These are phyloP conservation scores for Tolypocladium cylindrosporum DNA, from an alignment of 2,329 filamentous ascomycete genomes.

Conservation along the genomic window DNA sequence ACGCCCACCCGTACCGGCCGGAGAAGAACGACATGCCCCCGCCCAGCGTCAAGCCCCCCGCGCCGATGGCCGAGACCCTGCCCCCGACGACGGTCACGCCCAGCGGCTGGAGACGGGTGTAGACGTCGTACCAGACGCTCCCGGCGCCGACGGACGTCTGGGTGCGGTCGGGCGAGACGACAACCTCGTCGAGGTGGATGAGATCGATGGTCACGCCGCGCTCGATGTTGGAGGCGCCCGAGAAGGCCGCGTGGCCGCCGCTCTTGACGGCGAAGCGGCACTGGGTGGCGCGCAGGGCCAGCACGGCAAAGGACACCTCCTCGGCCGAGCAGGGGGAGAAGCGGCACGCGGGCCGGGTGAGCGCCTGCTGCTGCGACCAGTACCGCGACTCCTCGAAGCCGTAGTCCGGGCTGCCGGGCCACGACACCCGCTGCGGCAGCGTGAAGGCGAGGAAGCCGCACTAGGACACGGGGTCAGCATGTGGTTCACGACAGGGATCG, in stretches of 20 bases:
- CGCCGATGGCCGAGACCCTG: slow-evolving; percentile 11
- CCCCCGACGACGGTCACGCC: slow-evolving; percentile 13
- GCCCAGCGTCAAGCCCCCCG: slow-evolving; percentile 14
- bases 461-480: slow-evolving; percentile 3
- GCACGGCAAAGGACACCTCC: slow-evolving; percentile 16
- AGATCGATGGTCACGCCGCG: slow-evolving; percentile 18
- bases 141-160: slow-evolving; percentile 10
- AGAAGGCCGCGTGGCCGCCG: slow-evolving; percentile 21
- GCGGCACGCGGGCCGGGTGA: slow-evolving; percentile 10
- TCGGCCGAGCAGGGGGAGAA: slow-evolving; percentile 13
- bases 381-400: slow-evolving; percentile 10
- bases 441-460: slow-evolving; percentile 11
- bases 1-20: slow-evolving; percentile 11
- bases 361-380: slow-evolving; percentile 14
- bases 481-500: not conserved
- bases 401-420: slow-evolving; percentile 8
- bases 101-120: slow-evolving; percentile 6
- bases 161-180: slow-evolving; percentile 6
- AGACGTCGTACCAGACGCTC: slow-evolving; percentile 12
- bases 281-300: slow-evolving; percentile 12
- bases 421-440: slow-evolving; percentile 6
- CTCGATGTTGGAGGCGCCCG: slow-evolving; percentile 16
- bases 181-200: slow-evolving; percentile 11
- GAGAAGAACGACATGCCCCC: slow-evolving; percentile 14
- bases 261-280: slow-evolving; percentile 22